Percentiles rank a stretch among this genome's conserved stretches.
Conservation (phyloP, 345 rosid species). For the Euphorbia lathyris region DNA sequence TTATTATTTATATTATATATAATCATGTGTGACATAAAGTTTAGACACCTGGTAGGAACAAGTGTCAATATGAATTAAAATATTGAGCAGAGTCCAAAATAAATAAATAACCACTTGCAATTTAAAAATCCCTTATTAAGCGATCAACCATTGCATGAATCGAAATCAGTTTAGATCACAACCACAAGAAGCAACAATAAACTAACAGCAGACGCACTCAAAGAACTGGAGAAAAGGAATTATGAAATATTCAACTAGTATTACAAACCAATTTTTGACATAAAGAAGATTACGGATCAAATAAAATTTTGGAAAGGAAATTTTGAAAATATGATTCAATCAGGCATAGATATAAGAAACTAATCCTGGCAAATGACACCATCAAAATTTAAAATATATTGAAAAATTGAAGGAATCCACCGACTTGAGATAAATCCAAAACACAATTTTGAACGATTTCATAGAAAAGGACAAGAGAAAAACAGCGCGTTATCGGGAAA, state of each 20-base stretch:
- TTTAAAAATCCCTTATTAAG: background rate
- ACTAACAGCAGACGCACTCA: background rate
- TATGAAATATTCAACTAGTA: background rate
- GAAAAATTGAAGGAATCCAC: slow-evolving; percentile 5
- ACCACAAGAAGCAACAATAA: background rate
- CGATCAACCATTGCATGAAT: background rate
- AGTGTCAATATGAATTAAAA: background rate
- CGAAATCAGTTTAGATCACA: background rate
- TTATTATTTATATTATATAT: too few relatives aligned
- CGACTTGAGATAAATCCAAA: slow-evolving; percentile 1
- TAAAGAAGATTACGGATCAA: background rate
- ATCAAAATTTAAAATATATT: background rate
- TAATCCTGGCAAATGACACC: slow-evolving; percentile 7
- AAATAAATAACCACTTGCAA: background rate
- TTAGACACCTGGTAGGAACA: too few relatives aligned
- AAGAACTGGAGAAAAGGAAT: background rate
- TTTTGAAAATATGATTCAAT: background rate
- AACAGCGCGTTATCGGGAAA: slow-evolving; percentile 3
- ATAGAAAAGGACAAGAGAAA: background rate
- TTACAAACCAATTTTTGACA: background rate
- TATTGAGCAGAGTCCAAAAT: background rate
- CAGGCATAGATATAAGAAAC: background rate
- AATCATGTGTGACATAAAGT: too few relatives aligned
- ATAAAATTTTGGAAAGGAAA: background rate
- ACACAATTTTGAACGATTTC: background rate